Conservation (phyloP, 805 yeast genomes). For the Metschnikowia orientalis region DNA sequence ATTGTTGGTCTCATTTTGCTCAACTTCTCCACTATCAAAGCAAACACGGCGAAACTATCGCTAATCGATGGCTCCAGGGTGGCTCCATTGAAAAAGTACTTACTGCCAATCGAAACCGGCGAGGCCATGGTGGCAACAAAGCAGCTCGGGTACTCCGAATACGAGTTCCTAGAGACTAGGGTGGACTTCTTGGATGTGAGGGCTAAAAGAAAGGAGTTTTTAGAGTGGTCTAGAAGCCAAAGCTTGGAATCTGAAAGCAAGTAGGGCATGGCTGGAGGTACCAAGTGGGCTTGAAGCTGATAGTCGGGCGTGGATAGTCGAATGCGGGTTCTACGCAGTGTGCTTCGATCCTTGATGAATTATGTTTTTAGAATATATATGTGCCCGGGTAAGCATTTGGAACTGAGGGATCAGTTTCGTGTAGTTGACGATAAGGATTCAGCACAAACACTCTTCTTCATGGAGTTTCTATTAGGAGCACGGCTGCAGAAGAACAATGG, state of each 20-base stretch:
- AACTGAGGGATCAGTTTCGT: too few relatives aligned
- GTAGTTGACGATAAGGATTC: too few relatives aligned
- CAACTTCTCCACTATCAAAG: conserved; percentile 34
- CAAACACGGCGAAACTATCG: conserved; percentile 16
- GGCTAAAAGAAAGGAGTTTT: conserved; percentile 42
- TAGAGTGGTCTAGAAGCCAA: conserved; percentile 24
- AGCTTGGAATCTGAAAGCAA: too few relatives aligned
- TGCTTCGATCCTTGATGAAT: not conserved
- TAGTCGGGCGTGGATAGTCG: not conserved
- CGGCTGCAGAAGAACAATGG: not conserved
- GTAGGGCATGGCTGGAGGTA: too few relatives aligned
- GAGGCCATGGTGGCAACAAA: conserved; percentile 48
- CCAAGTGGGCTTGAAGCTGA: not conserved
- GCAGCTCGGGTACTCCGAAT: conserved; percentile 44
- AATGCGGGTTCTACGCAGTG: not conserved
- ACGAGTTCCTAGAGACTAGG: conserved; percentile 45
- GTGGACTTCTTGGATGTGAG: conserved; percentile 49
- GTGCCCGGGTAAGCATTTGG: not conserved
- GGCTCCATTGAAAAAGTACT: conserved; percentile 25
- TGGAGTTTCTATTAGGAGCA: too few relatives aligned
- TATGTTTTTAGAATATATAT: not conserved
- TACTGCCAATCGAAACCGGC: conserved; percentile 44
- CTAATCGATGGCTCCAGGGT: conserved; percentile 25
- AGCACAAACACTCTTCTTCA: too few relatives aligned
- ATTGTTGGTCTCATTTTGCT: conserved; percentile 43